A percentile compares a stretch with the other conserved stretches of the same genome.
Evolutionary conservation across 257 asterid species (phyloP).

Genomic region (Solanum phureja): DNA sequence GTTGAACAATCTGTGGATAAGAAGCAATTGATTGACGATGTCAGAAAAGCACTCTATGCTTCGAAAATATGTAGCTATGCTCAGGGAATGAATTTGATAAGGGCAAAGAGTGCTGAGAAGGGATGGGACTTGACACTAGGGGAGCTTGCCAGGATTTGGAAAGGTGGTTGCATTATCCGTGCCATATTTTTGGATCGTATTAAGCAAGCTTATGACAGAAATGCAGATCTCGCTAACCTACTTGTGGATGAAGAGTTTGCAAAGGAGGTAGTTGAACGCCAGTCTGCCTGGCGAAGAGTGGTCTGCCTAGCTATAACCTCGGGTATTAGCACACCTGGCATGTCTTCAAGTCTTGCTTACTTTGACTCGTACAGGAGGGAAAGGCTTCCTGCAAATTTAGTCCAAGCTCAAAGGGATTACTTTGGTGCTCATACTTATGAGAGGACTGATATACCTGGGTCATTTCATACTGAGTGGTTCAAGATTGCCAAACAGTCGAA

Average conservation of each 20-base stretch:
- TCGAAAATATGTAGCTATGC: conserved; percentile 92
- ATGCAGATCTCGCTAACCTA: conserved; percentile 72
- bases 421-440: conserved; percentile 97
- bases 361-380: conserved; percentile 83
- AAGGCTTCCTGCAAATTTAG: conserved; percentile 84
- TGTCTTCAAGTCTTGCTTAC: conserved; percentile 92
- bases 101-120: conserved; percentile 84
- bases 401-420: conserved; percentile 94
- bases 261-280: conserved; percentile 74
- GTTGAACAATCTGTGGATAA: conserved; percentile 58
- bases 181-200: conserved; percentile 94
- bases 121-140: conserved; percentile 87
- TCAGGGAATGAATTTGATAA: conserved; percentile 90
- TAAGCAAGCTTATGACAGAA: conserved; percentile 86
- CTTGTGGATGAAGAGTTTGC: conserved; percentile 94
- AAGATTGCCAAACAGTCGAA: conserved; percentile 56
- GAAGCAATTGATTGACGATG: conserved; percentile 62
- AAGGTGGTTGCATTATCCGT: conserved; percentile 93
- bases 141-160: conserved; percentile 95
- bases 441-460: conserved; percentile 63
- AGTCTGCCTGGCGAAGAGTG: conserved; percentile 89
- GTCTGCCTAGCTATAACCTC: conserved; percentile 72
- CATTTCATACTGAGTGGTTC: conserved; percentile 94
- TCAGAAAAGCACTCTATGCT: conserved; percentile 77
- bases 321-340: conserved; percentile 94